phyloP scores from a whole-genome alignment of 345 rosid genomes.

The Mangifera indica region DNA sequence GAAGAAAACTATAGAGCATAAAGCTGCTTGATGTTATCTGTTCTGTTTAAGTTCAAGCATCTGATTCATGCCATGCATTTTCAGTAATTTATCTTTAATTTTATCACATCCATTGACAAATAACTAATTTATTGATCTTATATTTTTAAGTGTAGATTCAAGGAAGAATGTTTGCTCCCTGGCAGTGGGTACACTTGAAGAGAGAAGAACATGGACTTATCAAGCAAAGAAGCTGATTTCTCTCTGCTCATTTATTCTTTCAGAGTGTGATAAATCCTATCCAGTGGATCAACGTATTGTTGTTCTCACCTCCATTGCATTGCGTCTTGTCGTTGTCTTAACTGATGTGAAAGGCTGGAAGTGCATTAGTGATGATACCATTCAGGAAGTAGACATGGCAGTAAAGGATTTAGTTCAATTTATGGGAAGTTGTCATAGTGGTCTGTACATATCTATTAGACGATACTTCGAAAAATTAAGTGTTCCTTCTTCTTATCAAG shows the following conservation, averaged over 20 bases:
- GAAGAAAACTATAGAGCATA: neutral
- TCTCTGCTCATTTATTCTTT: constrained; percentile 65
- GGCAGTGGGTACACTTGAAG: constrained; percentile 54
- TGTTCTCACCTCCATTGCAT: constrained; percentile 54
- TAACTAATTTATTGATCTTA: constrained; percentile 18
- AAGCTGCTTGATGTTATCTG: neutral
- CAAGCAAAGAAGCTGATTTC: constrained; percentile 66
- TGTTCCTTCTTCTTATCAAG: constrained; percentile 24
- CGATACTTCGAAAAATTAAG: constrained; percentile 54
- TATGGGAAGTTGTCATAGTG: constrained; percentile 68
- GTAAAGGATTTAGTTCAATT: constrained; percentile 56
- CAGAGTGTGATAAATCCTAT: constrained; percentile 43
- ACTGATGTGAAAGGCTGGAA: constrained; percentile 82
- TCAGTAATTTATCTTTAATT: constrained; percentile 2
- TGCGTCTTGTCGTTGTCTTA: constrained; percentile 65
- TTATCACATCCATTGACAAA: neutral
- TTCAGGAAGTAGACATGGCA: constrained; percentile 51
- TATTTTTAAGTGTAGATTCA: constrained; percentile 50
- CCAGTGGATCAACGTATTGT: constrained; percentile 40
- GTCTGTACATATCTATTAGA: constrained; percentile 62
- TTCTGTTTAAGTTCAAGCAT: neutral
- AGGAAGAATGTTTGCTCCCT: constrained; percentile 62
- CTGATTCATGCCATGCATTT: neutral
- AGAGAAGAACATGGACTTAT: constrained; percentile 66
- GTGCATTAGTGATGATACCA: constrained; percentile 34